A percentile compares a stretch with the other conserved stretches of the same genome.
Conservation (phyloP, 2,329 filamentous ascomycete species). For the Hypoxylon sp. region DNA sequence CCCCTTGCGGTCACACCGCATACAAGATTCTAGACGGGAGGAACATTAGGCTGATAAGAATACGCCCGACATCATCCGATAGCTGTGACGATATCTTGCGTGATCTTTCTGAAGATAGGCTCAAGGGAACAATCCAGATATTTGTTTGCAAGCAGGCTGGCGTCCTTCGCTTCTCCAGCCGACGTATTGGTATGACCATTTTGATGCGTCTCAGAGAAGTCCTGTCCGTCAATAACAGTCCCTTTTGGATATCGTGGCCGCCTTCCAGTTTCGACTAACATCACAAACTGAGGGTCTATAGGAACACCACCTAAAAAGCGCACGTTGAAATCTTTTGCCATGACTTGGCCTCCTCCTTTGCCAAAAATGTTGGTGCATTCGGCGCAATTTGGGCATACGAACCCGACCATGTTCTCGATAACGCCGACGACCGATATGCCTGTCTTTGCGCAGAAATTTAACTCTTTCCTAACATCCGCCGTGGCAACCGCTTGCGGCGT, state of each 20-base stretch:
- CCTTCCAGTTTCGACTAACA: constrained; percentile 82
- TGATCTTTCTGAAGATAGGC: constrained; percentile 77
- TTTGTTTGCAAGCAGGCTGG: constrained; percentile 74
- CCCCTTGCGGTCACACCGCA: constrained; percentile 40
- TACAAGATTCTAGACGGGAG: constrained; percentile 34
- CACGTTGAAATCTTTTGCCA: constrained; percentile 89
- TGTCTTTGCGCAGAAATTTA: constrained; percentile 93
- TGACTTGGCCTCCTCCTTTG: constrained; percentile 88
- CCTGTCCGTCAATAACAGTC: constrained; percentile 72
- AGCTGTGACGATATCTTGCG: constrained; percentile 64
- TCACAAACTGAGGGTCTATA: constrained; percentile 92
- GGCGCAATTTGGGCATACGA: constrained; percentile 83
- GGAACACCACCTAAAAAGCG: constrained; percentile 89
- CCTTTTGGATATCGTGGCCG: constrained; percentile 78
- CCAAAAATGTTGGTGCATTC: constrained; percentile 96
- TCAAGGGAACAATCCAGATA: constrained; percentile 80
- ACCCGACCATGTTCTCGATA: constrained; percentile 96
- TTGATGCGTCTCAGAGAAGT: constrained; percentile 62
- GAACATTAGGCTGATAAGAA: constrained; percentile 51
- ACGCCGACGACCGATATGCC: constrained; percentile 86
- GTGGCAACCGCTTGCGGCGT: constrained; percentile 96
- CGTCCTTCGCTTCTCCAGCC: constrained; percentile 55
- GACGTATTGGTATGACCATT: constrained; percentile 48
- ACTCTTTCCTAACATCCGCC: constrained; percentile 92
- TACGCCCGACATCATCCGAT: constrained; percentile 50